phyloP scores from a whole-genome alignment of 176 grass and related monocot species.

The Puya raimondii region DNA sequence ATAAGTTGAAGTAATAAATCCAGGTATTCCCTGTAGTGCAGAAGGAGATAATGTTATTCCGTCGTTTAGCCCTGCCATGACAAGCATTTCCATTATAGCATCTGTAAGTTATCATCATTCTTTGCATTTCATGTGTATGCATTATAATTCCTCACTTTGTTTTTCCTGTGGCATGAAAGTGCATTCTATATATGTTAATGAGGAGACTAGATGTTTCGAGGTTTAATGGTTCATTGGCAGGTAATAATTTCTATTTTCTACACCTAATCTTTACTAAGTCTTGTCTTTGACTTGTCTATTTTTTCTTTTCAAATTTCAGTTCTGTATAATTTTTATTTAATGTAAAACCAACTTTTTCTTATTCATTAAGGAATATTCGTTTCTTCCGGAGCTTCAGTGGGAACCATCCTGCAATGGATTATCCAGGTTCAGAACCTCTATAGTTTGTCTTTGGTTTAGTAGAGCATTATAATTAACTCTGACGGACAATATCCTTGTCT shows the following conservation, averaged over 20 bases:
- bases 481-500: background rate
- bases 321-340: background rate
- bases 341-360: background rate
- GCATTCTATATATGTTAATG: constrained; percentile 3
- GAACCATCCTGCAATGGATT: constrained; percentile 1
- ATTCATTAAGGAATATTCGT: constrained; percentile 2
- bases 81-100: constrained; percentile 10
- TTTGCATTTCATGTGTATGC: background rate
- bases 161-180: background rate
- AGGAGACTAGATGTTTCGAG: background rate
- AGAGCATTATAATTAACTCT: background rate
- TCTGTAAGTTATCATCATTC: constrained; percentile 7
- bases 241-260: background rate
- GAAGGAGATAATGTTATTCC: constrained; percentile 8
- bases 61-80: constrained; percentile 2
- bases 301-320: background rate
- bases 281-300: background rate
- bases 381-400: constrained; percentile 9
- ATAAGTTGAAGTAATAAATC: background rate
- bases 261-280: background rate
- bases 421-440: constrained; percentile 1
- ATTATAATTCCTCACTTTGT: background rate
- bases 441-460: background rate
- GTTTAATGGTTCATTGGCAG: background rate
- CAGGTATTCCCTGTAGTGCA: constrained; percentile 1